A percentile compares a stretch with the other conserved stretches of the same genome.
phyloP scores from a whole-genome alignment of 1,284 basidiomycete genomes.

The Athelia sp. region DNA sequence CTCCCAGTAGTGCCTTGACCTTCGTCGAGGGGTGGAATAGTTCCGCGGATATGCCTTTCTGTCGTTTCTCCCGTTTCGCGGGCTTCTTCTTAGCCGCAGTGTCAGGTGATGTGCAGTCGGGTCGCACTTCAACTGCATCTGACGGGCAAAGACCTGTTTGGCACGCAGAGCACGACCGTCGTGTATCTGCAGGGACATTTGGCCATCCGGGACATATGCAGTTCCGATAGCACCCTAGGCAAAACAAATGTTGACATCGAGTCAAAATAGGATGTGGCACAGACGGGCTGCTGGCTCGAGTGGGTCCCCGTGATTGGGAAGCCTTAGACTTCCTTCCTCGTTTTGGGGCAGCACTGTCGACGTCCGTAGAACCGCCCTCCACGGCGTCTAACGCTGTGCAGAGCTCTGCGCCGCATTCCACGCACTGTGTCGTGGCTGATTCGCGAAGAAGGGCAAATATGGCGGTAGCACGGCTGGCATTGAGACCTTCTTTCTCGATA shows the following conservation, averaged over 20 bases:
- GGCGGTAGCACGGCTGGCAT: constrained; percentile 64
- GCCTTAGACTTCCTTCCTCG: constrained; percentile 60
- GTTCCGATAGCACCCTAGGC: constrained; percentile 74
- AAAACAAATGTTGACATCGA: constrained; percentile 92
- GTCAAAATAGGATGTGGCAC: constrained; percentile 69
- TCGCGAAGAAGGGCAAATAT: constrained; percentile 83
- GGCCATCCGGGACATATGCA: constrained; percentile 80
- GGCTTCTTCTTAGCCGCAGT: constrained; percentile 53
- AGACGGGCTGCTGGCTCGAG: constrained; percentile 64
- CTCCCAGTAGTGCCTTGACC: constrained; percentile 72
- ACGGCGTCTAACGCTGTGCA: constrained; percentile 46
- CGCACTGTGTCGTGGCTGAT: constrained; percentile 82
- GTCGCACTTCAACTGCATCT: constrained; percentile 77
- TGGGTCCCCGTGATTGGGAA: constrained; percentile 54
- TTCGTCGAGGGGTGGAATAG: constrained; percentile 81
- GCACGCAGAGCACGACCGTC: constrained; percentile 72
- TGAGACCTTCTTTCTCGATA: constrained; percentile 83
- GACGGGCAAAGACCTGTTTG: constrained; percentile 52
- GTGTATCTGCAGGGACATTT: constrained; percentile 50
- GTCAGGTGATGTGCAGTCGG: constrained; percentile 40
- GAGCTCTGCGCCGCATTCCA: constrained; percentile 82
- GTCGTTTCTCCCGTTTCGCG: constrained; percentile 65
- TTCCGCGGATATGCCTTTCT: constrained; percentile 50
- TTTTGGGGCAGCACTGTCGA: constrained; percentile 48
- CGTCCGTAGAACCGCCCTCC: constrained; percentile 44